phyloP scores from a whole-genome alignment of 2,329 filamentous ascomycete species.

The Stachybotrys echinatus region DNA sequence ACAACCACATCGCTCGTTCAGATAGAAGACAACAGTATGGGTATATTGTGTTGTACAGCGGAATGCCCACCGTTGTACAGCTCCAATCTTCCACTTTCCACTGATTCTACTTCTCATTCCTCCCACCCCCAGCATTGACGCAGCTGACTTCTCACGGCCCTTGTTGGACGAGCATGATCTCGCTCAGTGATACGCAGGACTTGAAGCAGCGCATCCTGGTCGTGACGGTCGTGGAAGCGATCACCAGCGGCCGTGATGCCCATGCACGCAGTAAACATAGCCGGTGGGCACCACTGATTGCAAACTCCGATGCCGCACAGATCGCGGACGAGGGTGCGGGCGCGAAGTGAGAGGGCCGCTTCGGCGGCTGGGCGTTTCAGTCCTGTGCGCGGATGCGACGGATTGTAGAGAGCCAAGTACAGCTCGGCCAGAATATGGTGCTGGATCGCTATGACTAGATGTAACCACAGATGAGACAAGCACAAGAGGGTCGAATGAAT shows the following conservation, averaged over 20 bases:
- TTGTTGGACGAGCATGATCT: background rate
- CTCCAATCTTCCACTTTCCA: no score
- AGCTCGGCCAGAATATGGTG: background rate
- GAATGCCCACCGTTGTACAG: no score
- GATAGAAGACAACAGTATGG: no score
- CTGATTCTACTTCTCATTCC: no score
- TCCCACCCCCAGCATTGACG: background rate
- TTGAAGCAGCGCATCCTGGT: slow-evolving; percentile 43
- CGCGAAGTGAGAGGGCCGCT: slow-evolving; percentile 22
- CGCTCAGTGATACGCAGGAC: slow-evolving; percentile 24
- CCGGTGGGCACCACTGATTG: slow-evolving; percentile 50
- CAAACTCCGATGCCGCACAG: slow-evolving; percentile 55
- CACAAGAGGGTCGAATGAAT: background rate
- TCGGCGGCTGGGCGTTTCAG: slow-evolving; percentile 21
- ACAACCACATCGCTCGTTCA: no score
- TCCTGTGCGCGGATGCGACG: slow-evolving; percentile 32
- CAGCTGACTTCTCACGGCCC: background rate
- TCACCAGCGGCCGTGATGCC: slow-evolving; percentile 47
- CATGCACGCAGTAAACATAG: slow-evolving; percentile 51
- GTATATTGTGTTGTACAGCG: no score
- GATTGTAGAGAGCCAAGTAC: slow-evolving; percentile 32
- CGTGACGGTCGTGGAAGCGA: slow-evolving; percentile 36
- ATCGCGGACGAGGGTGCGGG: slow-evolving; percentile 38
- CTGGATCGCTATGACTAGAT: background rate
- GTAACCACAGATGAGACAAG: background rate